Conservation (phyloP, 2,329 filamentous ascomycete species). For the Tolypocladium pustulatum region DNA sequence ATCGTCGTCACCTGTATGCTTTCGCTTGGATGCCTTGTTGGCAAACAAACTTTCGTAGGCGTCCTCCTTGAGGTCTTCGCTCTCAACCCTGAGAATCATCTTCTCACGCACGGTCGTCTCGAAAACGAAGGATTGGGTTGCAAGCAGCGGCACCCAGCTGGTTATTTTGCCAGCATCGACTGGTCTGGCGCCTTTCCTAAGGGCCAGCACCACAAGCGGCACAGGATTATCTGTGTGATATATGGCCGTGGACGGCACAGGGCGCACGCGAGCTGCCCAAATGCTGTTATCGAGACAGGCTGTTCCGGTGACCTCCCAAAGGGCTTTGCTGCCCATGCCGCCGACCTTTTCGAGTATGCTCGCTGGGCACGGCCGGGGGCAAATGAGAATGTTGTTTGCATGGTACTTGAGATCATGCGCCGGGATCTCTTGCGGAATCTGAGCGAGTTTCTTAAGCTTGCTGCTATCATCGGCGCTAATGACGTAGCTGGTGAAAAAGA, state of each 20-base stretch:
- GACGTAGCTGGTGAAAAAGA: conserved; percentile 90
- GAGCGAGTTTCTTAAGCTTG: conserved; percentile 59
- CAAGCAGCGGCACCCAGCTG: conserved; percentile 68
- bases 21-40: conserved; percentile 50
- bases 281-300: conserved; percentile 68
- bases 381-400: conserved; percentile 86
- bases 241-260: conserved; percentile 54
- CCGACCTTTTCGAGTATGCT: conserved; percentile 74
- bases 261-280: conserved; percentile 76
- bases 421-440: conserved; percentile 49
- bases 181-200: conserved; percentile 64
- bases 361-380: conserved; percentile 61
- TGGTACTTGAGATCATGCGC: conserved; percentile 69
- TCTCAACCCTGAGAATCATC: conserved; percentile 69
- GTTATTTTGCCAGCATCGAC: conserved; percentile 73
- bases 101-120: conserved; percentile 83
- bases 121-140: conserved; percentile 63
- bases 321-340: conserved; percentile 72
- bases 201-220: conserved; percentile 73
- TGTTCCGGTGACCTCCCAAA: conserved; percentile 72
- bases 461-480: conserved; percentile 63
- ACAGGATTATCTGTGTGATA: conserved; percentile 71
- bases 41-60: conserved; percentile 53
- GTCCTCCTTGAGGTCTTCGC: conserved; percentile 52
- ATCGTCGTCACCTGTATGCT: conserved; percentile 40